Percentiles rank a stretch among this genome's conserved stretches.
These are phyloP conservation scores for Exophiala phaeomuriformis DNA, from an alignment of 2,329 filamentous ascomycete species.

Conservation along the genomic window DNA sequence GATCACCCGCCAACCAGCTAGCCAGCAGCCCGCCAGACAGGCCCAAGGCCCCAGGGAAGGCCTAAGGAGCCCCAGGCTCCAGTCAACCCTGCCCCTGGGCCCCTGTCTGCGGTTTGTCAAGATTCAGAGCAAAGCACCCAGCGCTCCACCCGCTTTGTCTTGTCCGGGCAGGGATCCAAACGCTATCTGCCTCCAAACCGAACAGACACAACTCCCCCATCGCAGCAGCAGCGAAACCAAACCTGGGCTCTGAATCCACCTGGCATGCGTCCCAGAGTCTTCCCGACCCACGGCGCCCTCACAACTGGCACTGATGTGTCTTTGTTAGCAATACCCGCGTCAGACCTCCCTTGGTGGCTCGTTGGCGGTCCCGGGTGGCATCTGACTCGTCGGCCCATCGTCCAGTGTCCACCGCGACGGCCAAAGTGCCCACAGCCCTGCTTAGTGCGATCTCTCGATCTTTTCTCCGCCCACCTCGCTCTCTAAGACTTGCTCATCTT, in stretches of 20 bases:
- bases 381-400: constrained; percentile 7
- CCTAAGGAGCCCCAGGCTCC: not conserved
- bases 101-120: not conserved
- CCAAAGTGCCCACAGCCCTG: constrained; percentile 8
- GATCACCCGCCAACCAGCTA: constrained; percentile 1
- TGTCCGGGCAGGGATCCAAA: constrained; percentile 1
- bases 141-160: not conserved
- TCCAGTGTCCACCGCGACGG: not conserved
- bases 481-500: constrained; percentile 26
- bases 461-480: constrained; percentile 28
- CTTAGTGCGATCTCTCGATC: constrained; percentile 27
- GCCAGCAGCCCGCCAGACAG: not conserved
- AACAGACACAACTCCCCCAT: not conserved
- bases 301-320: not conserved
- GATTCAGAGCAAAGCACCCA: not conserved
- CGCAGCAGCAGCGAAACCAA: not conserved
- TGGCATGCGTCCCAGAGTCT: constrained; percentile 1
- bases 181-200: constrained; percentile 5
- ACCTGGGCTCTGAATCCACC: not conserved
- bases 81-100: not conserved
- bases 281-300: not conserved
- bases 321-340: constrained; percentile 5
- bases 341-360: constrained; percentile 7
- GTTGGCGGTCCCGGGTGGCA: no score
- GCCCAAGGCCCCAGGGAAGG: no score